Base-by-base conservation (phyloP, 2,329 filamentous ascomycete genomes). In the Diaporthe destruens region DNA sequence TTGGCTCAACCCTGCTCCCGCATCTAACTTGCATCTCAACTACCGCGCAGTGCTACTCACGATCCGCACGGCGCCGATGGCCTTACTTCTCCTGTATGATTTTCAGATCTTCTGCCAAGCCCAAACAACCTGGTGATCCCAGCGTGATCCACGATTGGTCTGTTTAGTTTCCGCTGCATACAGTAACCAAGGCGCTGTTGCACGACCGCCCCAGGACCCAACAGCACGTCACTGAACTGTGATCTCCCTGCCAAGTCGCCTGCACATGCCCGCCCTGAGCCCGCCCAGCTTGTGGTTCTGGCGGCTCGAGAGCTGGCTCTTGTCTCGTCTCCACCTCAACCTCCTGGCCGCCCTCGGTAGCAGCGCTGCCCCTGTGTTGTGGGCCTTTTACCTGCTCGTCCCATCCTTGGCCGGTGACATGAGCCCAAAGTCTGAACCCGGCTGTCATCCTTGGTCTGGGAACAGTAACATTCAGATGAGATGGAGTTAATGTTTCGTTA, bases 1-100 rank as follows among this genome's bases (percentile, higher is more conserved):
- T 73, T 73, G 69, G 71, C 61, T 66, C 47, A 53, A 49, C 72
- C 72, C 44, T 71, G 72, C 54, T 71, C 57, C 56, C 71, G 55
- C 71, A 71, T 65, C 56, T 20, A 55, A 12, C 69, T 11, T 42
- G 34, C 61, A 53, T 53, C 57, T 25, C 66, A 29, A 55, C 66
- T 59, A 71, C 36, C 56, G 47, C n/a, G 44, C 71, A 72, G 49
- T 59, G 53, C 67, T 51, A 44, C 42, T 36, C 44, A 20, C 20
- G 53, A 68, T 29, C 61, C 23, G n/a, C 53, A 56, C 53, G 44
- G 49, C 69, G 42, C 29, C 36, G 32, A 47, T 67, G 23, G 53
- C 69, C 56, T 67, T 71, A 71, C 69, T 57, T 47, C 51, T 55
- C 36, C 53, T 71, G 69, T 71, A 61, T 69, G 63, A 61, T 69